phyloP scores from a whole-genome alignment of 2,329 filamentous ascomycete species.

The Venturia pyrina region DNA sequence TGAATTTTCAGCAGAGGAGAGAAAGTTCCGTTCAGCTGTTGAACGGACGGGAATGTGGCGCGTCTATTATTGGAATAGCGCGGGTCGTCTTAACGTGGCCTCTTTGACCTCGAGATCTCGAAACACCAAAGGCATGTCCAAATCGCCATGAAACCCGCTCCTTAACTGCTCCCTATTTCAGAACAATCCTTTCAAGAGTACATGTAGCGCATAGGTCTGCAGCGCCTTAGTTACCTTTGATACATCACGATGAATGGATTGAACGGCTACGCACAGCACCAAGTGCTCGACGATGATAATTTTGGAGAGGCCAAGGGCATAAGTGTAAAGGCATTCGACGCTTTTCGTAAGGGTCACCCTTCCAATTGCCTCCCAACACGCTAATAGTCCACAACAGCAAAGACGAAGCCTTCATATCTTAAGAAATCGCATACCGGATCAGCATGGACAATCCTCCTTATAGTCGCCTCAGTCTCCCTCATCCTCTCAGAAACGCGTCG shows the following conservation, averaged over 20 bases:
- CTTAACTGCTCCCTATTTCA: background rate
- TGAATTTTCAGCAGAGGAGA: background rate
- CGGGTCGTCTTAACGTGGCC: background rate
- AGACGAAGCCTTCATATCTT: constrained; percentile 88
- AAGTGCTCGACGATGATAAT: constrained; percentile 62
- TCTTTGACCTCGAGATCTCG: background rate
- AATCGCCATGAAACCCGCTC: background rate
- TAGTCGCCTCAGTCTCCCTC: constrained; percentile 63
- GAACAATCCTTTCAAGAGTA: background rate
- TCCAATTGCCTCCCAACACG: background rate
- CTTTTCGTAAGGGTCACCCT: constrained; percentile 58
- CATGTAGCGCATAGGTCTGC: background rate
- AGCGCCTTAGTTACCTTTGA: background rate
- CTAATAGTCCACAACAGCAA: constrained; percentile 35
- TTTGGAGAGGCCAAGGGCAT: constrained; percentile 63
- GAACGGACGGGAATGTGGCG: background rate
- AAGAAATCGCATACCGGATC: constrained; percentile 76
- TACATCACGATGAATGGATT: constrained; percentile 34
- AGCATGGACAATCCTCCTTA: constrained; percentile 83
- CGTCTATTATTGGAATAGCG: background rate
- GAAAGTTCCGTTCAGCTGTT: no score
- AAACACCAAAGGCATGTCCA: background rate
- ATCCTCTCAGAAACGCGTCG: constrained; percentile 65
- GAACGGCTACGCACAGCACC: constrained; percentile 64
- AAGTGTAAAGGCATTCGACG: constrained; percentile 78